These are phyloP conservation scores for Syzygium jambos DNA, from an alignment of 345 rosid species.

Conservation along the genomic window DNA sequence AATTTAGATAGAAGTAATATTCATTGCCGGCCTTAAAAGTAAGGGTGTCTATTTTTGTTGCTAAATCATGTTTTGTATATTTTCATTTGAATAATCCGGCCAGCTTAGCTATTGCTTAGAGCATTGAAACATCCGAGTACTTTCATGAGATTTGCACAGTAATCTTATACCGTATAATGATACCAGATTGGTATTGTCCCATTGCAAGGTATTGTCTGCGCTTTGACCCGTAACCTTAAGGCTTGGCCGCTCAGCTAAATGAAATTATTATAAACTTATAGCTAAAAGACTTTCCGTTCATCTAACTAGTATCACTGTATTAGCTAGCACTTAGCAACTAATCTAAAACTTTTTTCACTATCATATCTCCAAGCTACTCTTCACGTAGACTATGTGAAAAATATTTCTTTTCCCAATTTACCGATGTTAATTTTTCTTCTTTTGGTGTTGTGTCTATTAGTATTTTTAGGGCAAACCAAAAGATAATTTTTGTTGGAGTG, in stretches of 20 bases:
- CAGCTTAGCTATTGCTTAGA: background rate
- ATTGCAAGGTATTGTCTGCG: background rate
- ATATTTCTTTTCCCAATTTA: background rate
- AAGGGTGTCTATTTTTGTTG: background rate
- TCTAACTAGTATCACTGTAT: background rate
- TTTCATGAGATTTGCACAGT: background rate
- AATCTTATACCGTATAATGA: background rate
- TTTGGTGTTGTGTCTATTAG: background rate
- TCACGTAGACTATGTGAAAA: background rate
- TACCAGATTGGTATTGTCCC: background rate
- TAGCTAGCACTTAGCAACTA: background rate
- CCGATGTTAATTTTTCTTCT: background rate
- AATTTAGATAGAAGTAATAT: background rate
- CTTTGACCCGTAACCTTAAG: background rate
- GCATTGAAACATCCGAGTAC: background rate
- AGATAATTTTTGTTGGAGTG: background rate
- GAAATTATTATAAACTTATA: background rate
- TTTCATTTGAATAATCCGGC: background rate
- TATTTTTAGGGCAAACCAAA: background rate
- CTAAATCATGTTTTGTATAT: background rate
- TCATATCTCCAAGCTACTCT: background rate
- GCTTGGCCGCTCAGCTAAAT: background rate
- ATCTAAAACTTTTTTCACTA: background rate
- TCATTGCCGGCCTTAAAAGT: background rate
- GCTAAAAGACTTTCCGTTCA: background rate